Evolutionary conservation across 2,329 filamentous ascomycete species (phyloP).

Genomic region (Botrytis cinerea): DNA sequence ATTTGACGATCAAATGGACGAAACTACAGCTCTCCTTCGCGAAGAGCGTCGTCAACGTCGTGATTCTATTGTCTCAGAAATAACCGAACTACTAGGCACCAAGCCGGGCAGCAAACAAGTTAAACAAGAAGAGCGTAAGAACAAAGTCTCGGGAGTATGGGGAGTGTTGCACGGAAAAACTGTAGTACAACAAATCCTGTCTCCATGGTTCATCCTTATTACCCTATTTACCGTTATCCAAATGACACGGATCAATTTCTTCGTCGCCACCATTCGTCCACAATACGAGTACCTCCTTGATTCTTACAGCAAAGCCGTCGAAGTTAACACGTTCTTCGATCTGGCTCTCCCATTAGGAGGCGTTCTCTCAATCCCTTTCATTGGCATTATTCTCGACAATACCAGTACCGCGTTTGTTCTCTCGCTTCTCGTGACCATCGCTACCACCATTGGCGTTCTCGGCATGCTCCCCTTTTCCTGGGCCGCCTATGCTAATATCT

Average conservation of each 20-base stretch:
- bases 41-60: constrained; percentile 52
- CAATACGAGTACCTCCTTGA: constrained; percentile 79
- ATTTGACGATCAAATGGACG: constrained; percentile 59
- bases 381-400: constrained; percentile 76
- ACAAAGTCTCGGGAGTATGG: constrained; percentile 72
- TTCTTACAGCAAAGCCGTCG: constrained; percentile 59
- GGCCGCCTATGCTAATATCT: constrained; percentile 74
- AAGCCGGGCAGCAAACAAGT: constrained; percentile 63
- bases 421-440: constrained; percentile 65
- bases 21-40: constrained; percentile 43
- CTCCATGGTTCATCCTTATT: constrained; percentile 83
- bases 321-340: constrained; percentile 84
- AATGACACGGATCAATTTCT: constrained; percentile 87
- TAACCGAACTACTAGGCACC: constrained; percentile 72
- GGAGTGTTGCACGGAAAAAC: constrained; percentile 77
- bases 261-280: constrained; percentile 80
- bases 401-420: constrained; percentile 73
- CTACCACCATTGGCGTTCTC: constrained; percentile 74
- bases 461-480: constrained; percentile 71
- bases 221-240: constrained; percentile 74
- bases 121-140: constrained; percentile 67
- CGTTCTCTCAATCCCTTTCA: constrained; percentile 82
- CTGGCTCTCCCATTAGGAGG: constrained; percentile 81
- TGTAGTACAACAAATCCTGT: constrained; percentile 71
- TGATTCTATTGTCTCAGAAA: constrained; percentile 56